Evolutionary conservation across 179 eudicot species (phyloP).

Genomic region (Carnegiea gigantea): DNA sequence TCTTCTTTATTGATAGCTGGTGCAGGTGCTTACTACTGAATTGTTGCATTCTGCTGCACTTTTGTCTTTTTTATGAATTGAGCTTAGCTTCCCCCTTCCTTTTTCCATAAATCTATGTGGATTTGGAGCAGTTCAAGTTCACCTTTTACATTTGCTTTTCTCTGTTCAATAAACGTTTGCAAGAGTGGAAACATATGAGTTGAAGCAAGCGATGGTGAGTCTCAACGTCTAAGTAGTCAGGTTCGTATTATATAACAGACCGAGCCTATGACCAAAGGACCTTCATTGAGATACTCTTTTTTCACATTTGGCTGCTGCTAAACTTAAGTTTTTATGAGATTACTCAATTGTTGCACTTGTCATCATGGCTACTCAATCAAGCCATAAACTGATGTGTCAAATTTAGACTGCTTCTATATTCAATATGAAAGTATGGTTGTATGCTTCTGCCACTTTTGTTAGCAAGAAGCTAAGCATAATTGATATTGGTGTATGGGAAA

Average conservation of each 20-base stretch:
- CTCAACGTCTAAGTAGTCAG: too few relatives aligned
- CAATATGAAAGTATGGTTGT: too few relatives aligned
- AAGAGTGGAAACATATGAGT: neutral
- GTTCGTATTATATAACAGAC: too few relatives aligned
- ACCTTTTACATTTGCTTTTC: neutral
- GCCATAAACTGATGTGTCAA: too few relatives aligned
- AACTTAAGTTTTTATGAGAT: neutral
- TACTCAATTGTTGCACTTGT: too few relatives aligned
- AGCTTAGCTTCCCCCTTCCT: neutral
- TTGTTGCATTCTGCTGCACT: neutral
- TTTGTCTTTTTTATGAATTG: neutral
- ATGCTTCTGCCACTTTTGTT: too few relatives aligned
- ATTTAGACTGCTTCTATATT: too few relatives aligned
- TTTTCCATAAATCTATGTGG: neutral
- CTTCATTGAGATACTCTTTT: neutral
- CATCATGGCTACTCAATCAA: too few relatives aligned
- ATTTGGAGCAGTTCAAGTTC: neutral
- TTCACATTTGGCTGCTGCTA: neutral
- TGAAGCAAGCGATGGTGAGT: neutral
- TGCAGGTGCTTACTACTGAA: neutral
- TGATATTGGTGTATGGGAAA: too few relatives aligned
- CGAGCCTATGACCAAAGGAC: neutral
- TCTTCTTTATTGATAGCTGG: neutral
- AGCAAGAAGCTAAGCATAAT: too few relatives aligned
- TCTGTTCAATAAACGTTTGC: neutral